A percentile compares a stretch with the other conserved stretches of the same genome.
Conservation (phyloP, 129 eudicot genomes). For the Flaveria sonorensis region DNA sequence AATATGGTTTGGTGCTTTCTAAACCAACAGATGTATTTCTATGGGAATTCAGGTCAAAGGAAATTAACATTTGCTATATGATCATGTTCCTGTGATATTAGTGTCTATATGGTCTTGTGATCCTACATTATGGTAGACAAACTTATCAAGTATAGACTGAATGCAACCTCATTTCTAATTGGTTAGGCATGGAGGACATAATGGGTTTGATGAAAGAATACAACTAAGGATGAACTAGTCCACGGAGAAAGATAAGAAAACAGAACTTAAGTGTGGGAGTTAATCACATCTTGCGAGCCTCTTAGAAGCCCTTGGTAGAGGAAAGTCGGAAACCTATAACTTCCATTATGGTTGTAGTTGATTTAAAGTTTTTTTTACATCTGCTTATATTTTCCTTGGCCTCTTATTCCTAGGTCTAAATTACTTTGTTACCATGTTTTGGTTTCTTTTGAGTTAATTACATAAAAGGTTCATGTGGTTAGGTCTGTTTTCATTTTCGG, state of each 20-base stretch:
- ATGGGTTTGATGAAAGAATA: constrained; percentile 5
- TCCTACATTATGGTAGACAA: constrained; percentile 11
- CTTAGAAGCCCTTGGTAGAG: not conserved
- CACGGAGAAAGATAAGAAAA: not conserved
- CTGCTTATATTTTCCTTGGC: not conserved
- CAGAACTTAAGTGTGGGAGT: not conserved
- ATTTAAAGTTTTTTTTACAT: not conserved
- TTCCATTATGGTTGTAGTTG: not conserved
- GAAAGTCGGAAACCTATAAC: not conserved
- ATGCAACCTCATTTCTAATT: not conserved
- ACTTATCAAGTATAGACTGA: not conserved
- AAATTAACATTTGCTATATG: not conserved
- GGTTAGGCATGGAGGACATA: constrained; percentile 18
- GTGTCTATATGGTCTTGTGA: not conserved
- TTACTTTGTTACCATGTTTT: not conserved
- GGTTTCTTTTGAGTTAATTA: not conserved
- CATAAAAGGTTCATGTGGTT: no score
- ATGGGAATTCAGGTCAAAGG: not conserved
- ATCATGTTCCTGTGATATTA: not conserved
- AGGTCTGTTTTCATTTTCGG: no score
- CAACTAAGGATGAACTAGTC: constrained; percentile 1
- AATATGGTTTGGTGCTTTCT: constrained; percentile 5
- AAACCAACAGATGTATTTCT: constrained; percentile 1
- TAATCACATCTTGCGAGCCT: constrained; percentile 6
- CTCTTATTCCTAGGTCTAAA: not conserved